A percentile compares a stretch with the other conserved stretches of the same genome.
These are phyloP conservation scores for Apiotrichum veenhuisii DNA, from an alignment of 1,284 basidiomycete genomes.

Conservation along the genomic window DNA sequence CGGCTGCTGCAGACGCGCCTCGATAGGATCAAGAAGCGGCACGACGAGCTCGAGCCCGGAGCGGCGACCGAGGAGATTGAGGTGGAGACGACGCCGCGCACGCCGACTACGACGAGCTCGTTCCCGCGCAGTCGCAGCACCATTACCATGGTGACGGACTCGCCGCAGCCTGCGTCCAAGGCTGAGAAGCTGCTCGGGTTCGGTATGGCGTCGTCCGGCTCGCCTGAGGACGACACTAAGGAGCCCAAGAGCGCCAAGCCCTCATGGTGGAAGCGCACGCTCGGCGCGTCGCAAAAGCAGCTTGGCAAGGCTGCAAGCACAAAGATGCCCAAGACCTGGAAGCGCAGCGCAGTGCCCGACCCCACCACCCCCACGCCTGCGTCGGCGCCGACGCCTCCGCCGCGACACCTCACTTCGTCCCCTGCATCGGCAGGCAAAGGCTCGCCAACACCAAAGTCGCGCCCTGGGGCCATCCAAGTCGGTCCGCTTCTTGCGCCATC, in stretches of 20 bases:
- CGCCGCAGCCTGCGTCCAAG: constrained; percentile 30
- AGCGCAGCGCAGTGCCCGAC: neutral
- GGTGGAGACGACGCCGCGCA: constrained; percentile 10
- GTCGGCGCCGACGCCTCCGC: neutral
- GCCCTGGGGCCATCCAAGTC: neutral
- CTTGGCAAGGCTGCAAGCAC: constrained; percentile 2
- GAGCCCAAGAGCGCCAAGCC: constrained; percentile 8
- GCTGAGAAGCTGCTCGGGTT: constrained; percentile 42
- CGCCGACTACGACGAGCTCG: constrained; percentile 23
- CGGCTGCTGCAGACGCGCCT: constrained; percentile 52
- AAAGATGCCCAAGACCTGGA: constrained; percentile 5
- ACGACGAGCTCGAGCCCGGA: constrained; percentile 50
- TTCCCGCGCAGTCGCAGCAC: constrained; percentile 44
- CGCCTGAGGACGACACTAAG: constrained; percentile 13
- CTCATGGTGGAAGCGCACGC: constrained; percentile 21
- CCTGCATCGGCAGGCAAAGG: neutral
- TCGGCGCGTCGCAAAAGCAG: constrained; percentile 9
- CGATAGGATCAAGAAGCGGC: constrained; percentile 51
- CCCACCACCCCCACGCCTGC: neutral
- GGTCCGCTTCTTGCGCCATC: constrained; percentile 10
- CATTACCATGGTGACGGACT: constrained; percentile 49
- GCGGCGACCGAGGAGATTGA: constrained; percentile 4
- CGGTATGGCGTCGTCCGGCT: constrained; percentile 25
- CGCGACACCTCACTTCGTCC: neutral
- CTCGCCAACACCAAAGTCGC: neutral